Conservation (phyloP, 2,329 filamentous ascomycete species). For the Claviceps cyperi region DNA sequence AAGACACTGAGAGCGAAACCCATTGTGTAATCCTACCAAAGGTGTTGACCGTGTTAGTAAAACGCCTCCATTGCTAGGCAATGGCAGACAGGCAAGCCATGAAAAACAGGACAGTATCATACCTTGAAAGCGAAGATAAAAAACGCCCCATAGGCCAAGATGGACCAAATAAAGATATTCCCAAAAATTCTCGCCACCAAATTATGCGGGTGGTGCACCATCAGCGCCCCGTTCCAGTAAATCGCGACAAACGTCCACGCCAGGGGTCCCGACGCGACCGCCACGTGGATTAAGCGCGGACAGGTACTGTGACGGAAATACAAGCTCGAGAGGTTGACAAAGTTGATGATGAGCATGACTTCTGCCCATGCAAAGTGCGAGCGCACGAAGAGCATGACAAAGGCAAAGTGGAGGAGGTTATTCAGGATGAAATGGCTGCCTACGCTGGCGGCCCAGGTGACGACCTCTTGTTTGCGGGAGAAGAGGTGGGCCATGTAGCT, state of each 20-base stretch:
- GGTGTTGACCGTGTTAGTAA: neutral
- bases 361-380: conserved; percentile 63
- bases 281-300: conserved; percentile 60
- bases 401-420: conserved; percentile 71
- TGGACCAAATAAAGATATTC: conserved; percentile 79
- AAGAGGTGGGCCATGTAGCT: conserved; percentile 68
- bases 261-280: conserved; percentile 62
- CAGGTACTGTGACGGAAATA: conserved; percentile 69
- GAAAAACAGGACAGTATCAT: conserved; percentile 4
- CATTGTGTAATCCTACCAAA: conserved; percentile 50
- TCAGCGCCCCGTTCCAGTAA: conserved; percentile 80
- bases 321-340: conserved; percentile 61
- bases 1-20: conserved; percentile 67
- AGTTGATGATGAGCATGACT: conserved; percentile 63
- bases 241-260: conserved; percentile 75
- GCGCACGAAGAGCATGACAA: conserved; percentile 71
- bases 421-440: conserved; percentile 74
- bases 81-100: no score
- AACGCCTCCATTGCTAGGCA: neutral
- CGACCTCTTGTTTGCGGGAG: conserved; percentile 44
- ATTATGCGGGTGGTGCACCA: conserved; percentile 52
- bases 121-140: conserved; percentile 64
- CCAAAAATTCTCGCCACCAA: conserved; percentile 64
- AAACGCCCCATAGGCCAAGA: conserved; percentile 61
- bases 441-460: conserved; percentile 59